These are phyloP conservation scores for Phytophthora constricta DNA, from an alignment of 352 stramenopile species.

Conservation along the genomic window DNA sequence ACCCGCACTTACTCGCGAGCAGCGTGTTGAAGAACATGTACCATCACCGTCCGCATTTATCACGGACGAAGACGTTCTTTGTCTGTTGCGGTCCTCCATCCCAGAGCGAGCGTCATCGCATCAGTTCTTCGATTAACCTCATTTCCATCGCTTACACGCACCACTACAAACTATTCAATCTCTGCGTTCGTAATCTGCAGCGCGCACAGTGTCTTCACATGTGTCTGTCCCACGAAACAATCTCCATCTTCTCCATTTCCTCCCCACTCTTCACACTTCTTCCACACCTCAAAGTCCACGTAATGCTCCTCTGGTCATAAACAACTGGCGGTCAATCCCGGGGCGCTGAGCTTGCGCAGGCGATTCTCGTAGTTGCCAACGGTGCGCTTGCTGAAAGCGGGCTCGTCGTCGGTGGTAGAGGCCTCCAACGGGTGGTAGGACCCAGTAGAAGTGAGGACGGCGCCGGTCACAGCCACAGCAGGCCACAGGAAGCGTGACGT, in stretches of 20 bases:
- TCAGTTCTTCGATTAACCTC: too few relatives aligned
- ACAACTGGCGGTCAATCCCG: constrained; percentile 81
- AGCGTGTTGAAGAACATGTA: constrained; percentile 92
- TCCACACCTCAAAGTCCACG: constrained; percentile 78
- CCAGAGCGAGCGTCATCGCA: too few relatives aligned
- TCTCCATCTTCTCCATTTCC: neutral
- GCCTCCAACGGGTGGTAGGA: too few relatives aligned
- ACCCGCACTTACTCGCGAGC: constrained; percentile 70
- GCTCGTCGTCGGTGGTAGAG: constrained; percentile 26
- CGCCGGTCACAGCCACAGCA: constrained; percentile 14
- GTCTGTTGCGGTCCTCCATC: constrained; percentile 60
- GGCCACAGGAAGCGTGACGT: constrained; percentile 40
- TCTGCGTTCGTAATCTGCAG: constrained; percentile 85
- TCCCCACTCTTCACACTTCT: neutral
- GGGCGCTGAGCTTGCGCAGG: constrained; percentile 81
- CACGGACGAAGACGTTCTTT: constrained; percentile 84
- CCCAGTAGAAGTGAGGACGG: constrained; percentile 9
- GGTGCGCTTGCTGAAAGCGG: constrained; percentile 79
- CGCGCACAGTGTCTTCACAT: constrained; percentile 74
- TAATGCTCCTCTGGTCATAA: constrained; percentile 81
- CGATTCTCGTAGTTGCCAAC: constrained; percentile 92
- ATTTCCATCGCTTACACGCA: constrained; percentile 3
- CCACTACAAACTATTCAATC: constrained; percentile 81
- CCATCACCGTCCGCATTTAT: constrained; percentile 88
- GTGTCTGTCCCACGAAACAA: constrained; percentile 39